Evolutionary conservation across 176 grass and related monocot species (phyloP).

Genomic region (Pontederia crassipes): DNA sequence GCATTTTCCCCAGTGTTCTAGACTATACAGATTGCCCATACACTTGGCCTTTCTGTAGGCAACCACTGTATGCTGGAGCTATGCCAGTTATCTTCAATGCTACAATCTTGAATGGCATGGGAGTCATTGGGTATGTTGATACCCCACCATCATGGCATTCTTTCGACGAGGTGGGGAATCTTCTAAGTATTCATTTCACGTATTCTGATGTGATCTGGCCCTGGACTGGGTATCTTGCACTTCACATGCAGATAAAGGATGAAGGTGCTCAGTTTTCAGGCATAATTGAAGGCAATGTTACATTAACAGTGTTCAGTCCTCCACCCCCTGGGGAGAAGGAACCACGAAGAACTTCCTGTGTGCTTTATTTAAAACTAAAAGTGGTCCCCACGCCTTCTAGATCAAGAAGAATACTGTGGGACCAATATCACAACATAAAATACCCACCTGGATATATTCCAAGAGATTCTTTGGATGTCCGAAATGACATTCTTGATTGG

Average conservation of each 20-base stretch:
- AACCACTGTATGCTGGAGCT: slow-evolving; percentile 80
- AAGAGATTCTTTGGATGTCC: slow-evolving; percentile 94
- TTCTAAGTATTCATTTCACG: slow-evolving; percentile 78
- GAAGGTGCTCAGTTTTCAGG: slow-evolving; percentile 80
- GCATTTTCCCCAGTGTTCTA: slow-evolving; percentile 72
- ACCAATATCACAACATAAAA: slow-evolving; percentile 98
- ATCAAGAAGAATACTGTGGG: slow-evolving; percentile 87
- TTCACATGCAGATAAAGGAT: slow-evolving; percentile 90
- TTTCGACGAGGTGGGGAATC: slow-evolving; percentile 70
- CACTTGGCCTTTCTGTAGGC: slow-evolving; percentile 88
- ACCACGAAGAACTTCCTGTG: slow-evolving; percentile 45
- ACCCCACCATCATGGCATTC: slow-evolving; percentile 69
- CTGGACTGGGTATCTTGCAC: slow-evolving; percentile 85
- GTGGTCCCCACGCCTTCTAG: slow-evolving; percentile 70
- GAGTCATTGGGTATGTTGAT: slow-evolving; percentile 80
- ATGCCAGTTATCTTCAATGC: slow-evolving; percentile 95
- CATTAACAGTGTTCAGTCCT: slow-evolving; percentile 54
- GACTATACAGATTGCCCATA: slow-evolving; percentile 87
- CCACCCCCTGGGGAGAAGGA: slow-evolving; percentile 44
- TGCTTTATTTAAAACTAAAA: slow-evolving; percentile 74
- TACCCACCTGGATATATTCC: slow-evolving; percentile 96
- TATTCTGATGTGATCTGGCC: slow-evolving; percentile 97
- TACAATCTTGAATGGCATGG: slow-evolving; percentile 96
- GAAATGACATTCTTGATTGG: slow-evolving; percentile 98
- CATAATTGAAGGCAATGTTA: slow-evolving; percentile 78